A percentile compares a stretch with the other conserved stretches of the same genome.
phyloP scores from a whole-genome alignment of 139 green algal genomes.

The Auxenochlorella pyrenoidosa region DNA sequence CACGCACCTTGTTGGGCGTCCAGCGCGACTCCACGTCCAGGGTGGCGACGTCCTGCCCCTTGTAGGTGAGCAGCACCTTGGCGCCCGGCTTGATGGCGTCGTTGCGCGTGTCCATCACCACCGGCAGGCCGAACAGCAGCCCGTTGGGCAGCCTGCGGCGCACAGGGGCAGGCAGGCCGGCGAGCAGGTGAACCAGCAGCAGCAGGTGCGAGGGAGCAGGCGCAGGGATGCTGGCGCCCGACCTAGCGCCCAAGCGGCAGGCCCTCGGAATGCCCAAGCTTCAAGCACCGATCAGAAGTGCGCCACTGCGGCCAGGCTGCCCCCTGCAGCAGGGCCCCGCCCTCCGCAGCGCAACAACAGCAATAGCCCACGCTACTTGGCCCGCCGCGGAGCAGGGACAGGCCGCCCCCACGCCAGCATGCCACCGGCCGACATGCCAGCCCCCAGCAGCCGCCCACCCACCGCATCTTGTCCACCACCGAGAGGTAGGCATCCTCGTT shows the following conservation, averaged over 20 bases:
- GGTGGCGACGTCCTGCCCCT: slow-evolving; percentile 73
- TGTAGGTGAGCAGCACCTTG: slow-evolving; percentile 87
- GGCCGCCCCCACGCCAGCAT: too few species aligned
- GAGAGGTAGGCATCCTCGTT: slow-evolving; percentile 81
- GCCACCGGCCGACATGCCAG: too few species aligned
- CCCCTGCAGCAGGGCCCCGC: too few species aligned
- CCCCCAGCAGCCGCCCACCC: background rate
- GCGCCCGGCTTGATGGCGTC: slow-evolving; percentile 76
- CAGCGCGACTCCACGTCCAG: slow-evolving; percentile 87
- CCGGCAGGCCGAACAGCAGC: slow-evolving; percentile 87
- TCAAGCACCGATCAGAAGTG: too few species aligned
- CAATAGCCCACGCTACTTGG: too few species aligned
- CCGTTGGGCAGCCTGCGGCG: slow-evolving; percentile 62
- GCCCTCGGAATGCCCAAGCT: background rate
- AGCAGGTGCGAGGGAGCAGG: background rate
- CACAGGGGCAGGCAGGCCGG: background rate
- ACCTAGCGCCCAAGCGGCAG: too few species aligned
- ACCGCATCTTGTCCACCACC: slow-evolving; percentile 81
- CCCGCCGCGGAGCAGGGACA: too few species aligned
- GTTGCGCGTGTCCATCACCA: slow-evolving; percentile 90
- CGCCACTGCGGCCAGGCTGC: too few species aligned
- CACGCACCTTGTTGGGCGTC: slow-evolving; percentile 75
- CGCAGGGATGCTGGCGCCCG: too few species aligned
- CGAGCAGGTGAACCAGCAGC: background rate
- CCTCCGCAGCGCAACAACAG: too few species aligned